Evolutionary conservation across 768 basidiomycete species (phyloP).

Genomic region (Lactarius tabidus): DNA sequence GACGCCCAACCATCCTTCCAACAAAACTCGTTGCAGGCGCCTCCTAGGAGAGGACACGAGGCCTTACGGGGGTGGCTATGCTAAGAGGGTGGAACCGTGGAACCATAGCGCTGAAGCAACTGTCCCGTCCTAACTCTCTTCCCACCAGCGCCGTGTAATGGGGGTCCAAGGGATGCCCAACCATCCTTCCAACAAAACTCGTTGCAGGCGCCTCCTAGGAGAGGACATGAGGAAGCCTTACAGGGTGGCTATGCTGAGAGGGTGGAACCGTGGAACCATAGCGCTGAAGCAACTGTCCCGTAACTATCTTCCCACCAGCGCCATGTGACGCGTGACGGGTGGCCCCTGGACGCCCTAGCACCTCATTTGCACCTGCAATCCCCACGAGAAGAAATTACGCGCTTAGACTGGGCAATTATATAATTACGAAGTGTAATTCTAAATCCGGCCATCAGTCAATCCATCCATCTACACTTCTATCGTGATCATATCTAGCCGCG

Average conservation of each 20-base stretch:
- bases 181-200: too few relatives aligned
- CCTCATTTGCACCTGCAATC: constrained; percentile 23
- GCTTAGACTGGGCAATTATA: not conserved
- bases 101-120: too few relatives aligned
- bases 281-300: constrained; percentile 6
- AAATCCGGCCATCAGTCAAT: not conserved
- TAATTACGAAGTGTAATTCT: not conserved
- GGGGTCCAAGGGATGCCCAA: too few relatives aligned
- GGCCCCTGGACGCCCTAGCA: not conserved
- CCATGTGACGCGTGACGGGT: constrained; percentile 19
- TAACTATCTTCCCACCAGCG: constrained; percentile 14
- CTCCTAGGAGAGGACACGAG: too few relatives aligned
- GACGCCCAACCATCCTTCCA: too few relatives aligned
- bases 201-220: constrained; percentile 7
- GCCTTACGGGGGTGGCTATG: too few relatives aligned
- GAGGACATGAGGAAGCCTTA: constrained; percentile 22
- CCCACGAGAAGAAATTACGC: not conserved
- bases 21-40: too few relatives aligned
- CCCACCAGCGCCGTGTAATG: constrained; percentile 21
- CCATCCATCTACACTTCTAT: constrained; percentile 3
- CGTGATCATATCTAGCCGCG: constrained; percentile 23
- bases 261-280: constrained; percentile 9
- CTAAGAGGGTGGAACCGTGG: too few relatives aligned
- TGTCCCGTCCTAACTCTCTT: too few relatives aligned
- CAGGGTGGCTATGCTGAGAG: constrained; percentile 19